Percentiles rank a stretch among this genome's conserved stretches.
Evolutionary conservation across 2,329 filamentous ascomycete species (phyloP).

Genomic region (Onygena corvina): DNA sequence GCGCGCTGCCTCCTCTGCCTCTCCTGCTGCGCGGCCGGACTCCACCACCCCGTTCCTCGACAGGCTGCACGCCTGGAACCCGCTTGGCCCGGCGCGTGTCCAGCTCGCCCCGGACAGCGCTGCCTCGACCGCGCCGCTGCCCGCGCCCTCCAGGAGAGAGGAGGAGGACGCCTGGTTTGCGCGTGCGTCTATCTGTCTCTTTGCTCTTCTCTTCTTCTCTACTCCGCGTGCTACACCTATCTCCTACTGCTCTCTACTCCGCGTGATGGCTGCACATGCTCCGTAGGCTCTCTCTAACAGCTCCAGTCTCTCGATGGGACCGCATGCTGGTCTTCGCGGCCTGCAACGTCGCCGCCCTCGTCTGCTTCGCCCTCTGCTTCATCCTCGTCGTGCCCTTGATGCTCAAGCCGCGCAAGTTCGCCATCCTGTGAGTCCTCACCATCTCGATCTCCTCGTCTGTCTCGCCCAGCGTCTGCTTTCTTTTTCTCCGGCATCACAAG

Average conservation of each 20-base stretch:
- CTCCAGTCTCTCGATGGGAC: slow-evolving; percentile 90
- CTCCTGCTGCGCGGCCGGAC: slow-evolving; percentile 57
- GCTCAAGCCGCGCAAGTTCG: slow-evolving; percentile 80
- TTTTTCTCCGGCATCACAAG: not conserved
- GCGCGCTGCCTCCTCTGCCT: slow-evolving; percentile 47
- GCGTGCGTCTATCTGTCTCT: slow-evolving; percentile 52
- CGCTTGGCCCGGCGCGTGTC: slow-evolving; percentile 58
- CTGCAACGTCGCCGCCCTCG: slow-evolving; percentile 78
- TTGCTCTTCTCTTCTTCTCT: not conserved
- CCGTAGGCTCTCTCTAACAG: not conserved
- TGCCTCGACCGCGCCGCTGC: slow-evolving; percentile 64
- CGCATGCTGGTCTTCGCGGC: slow-evolving; percentile 81
- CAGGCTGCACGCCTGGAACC: slow-evolving; percentile 73
- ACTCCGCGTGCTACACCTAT: not conserved
- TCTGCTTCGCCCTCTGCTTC: slow-evolving; percentile 82
- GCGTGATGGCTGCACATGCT: slow-evolving; percentile 4
- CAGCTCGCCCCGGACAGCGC: slow-evolving; percentile 75
- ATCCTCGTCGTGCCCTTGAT: slow-evolving; percentile 74
- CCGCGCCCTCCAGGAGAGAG: slow-evolving; percentile 70
- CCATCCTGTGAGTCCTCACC: slow-evolving; percentile 71
- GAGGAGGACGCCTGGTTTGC: slow-evolving; percentile 95
- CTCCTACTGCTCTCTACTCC: not conserved
- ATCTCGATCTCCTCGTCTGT: slow-evolving; percentile 12
- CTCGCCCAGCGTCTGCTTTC: not conserved
- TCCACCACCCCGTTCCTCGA: slow-evolving; percentile 64